Base-by-base conservation (phyloP, 176 grass and related monocot genomes). In the Triticum monococcum region DNA sequence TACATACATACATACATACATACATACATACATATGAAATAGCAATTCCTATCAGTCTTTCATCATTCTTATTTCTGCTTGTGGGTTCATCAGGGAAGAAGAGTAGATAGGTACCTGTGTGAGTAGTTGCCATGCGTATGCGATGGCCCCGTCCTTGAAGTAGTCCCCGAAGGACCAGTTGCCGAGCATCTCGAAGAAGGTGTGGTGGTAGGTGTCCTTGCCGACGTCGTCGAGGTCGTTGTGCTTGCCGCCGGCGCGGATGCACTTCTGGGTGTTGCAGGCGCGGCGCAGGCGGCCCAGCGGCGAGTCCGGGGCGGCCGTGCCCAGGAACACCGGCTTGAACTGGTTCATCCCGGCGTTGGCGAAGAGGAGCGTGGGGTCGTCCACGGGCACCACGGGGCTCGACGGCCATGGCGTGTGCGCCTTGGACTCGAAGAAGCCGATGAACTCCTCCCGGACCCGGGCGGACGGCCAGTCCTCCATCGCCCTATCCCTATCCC, bases 271-370 rank as follows among this genome's bases (percentile, higher is more conserved):
- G 23, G 89, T 95, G 86, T 95, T 86, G 81, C 80, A 95, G 7
- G 95, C 93, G 20, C 95, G 89, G 62, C 37, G 77, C 66, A 98
- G 84, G 24, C 57, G 63, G 2, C 91, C 91, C 4, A 98, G 89
- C 38, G 84, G 92, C 64, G 89, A 87, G 18, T 84, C 87, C 32
- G 96, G 96, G 11, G 91, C 92, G 12, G 88, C 96, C 0, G 89
- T 74, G n/a, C 93, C 96, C 5, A 92, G 91, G 79, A 98, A 98
- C 0, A 98, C 91, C 23, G 93, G 93, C 84, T 98, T 98, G 81
- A 77, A 98, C 88, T 98, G 93, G 84, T 98, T 98, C 96, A 95
- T 98, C 28, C 96, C 93, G 9, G 93, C 91, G 81, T 98, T 98
- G 64, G 91, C 91, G 72, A 98, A 95, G 12, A 98, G 86, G 64